phyloP scores from a whole-genome alignment of 73 alveolate genomes.

The Paramecium bursaria region DNA sequence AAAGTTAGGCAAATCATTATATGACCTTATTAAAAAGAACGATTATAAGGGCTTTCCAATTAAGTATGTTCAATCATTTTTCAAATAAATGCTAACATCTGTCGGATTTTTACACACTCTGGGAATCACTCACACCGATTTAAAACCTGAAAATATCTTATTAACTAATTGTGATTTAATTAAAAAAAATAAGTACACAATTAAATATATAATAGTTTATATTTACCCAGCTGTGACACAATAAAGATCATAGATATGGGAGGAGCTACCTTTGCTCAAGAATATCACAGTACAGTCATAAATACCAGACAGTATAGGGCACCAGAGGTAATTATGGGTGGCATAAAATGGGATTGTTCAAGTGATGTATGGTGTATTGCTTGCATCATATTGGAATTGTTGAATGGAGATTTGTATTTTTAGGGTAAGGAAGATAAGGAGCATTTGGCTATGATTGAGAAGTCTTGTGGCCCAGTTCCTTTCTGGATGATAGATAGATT shows the following conservation, averaged over 20 bases:
- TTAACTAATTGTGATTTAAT: not conserved
- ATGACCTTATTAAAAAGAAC: constrained; percentile 52
- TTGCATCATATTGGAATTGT: constrained; percentile 94
- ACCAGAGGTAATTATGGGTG: constrained; percentile 95
- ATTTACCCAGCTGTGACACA: constrained; percentile 68
- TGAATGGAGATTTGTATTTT: constrained; percentile 95
- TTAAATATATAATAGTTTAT: constrained; percentile 54
- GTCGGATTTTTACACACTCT: constrained; percentile 58
- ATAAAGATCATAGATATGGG: constrained; percentile 97
- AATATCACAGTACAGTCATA: constrained; percentile 86
- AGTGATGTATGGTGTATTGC: constrained; percentile 98
- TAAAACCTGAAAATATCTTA: constrained; percentile 97
- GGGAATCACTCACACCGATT: constrained; percentile 94
- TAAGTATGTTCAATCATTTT: constrained; percentile 51
- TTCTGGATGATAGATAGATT: constrained; percentile 89
- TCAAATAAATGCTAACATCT: constrained; percentile 38
- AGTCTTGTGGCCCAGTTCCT: constrained; percentile 91
- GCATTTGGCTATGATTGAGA: constrained; percentile 95
- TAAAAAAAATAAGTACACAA: constrained; percentile 53
- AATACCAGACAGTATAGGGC: constrained; percentile 97
- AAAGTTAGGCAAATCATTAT: constrained; percentile 67
- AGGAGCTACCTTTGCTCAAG: constrained; percentile 87
- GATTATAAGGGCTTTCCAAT: constrained; percentile 47
- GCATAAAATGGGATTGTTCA: constrained; percentile 86
- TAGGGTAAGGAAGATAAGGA: constrained; percentile 93